Evolutionary conservation across 371 early-diverging fungal genomes (phyloP).

Genomic region (Mortierella sp.): DNA sequence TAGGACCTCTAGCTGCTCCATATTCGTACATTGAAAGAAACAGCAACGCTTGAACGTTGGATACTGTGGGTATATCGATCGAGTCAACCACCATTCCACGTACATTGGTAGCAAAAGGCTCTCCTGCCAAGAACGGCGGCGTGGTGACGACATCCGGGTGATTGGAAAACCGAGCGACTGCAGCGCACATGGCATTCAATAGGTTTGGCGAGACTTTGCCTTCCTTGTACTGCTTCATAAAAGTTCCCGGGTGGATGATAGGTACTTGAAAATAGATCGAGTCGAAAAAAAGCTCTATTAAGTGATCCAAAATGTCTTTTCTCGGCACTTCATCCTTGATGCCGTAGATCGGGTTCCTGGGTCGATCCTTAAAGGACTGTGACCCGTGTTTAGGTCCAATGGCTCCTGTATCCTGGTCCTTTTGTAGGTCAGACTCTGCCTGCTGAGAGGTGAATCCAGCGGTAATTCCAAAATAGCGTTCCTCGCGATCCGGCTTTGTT

Average conservation of each 20-base stretch:
- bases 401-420: neutral
- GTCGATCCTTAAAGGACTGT: slow-evolving; percentile 14
- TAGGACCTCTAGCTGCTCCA: slow-evolving; percentile 69
- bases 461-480: slow-evolving; percentile 40
- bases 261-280: slow-evolving; percentile 65
- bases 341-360: slow-evolving; percentile 29
- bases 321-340: slow-evolving; percentile 54
- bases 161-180: slow-evolving; percentile 52
- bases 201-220: slow-evolving; percentile 47
- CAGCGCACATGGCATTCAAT: slow-evolving; percentile 51
- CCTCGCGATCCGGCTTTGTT: slow-evolving; percentile 20
- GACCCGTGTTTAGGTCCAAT: slow-evolving; percentile 22
- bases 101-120: slow-evolving; percentile 52
- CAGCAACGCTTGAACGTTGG: slow-evolving; percentile 62
- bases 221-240: slow-evolving; percentile 50
- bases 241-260: slow-evolving; percentile 59
- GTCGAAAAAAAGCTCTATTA: slow-evolving; percentile 63
- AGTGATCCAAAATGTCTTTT: slow-evolving; percentile 63
- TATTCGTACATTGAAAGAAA: slow-evolving; percentile 67
- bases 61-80: slow-evolving; percentile 63
- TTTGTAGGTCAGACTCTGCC: slow-evolving; percentile 22
- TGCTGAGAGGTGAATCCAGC: slow-evolving; percentile 28
- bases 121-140: slow-evolving; percentile 53
- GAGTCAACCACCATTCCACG: slow-evolving; percentile 40
- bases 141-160: slow-evolving; percentile 50